phyloP scores from a whole-genome alignment of 176 grass and related monocot genomes.

The Urochloa ruziziensis region DNA sequence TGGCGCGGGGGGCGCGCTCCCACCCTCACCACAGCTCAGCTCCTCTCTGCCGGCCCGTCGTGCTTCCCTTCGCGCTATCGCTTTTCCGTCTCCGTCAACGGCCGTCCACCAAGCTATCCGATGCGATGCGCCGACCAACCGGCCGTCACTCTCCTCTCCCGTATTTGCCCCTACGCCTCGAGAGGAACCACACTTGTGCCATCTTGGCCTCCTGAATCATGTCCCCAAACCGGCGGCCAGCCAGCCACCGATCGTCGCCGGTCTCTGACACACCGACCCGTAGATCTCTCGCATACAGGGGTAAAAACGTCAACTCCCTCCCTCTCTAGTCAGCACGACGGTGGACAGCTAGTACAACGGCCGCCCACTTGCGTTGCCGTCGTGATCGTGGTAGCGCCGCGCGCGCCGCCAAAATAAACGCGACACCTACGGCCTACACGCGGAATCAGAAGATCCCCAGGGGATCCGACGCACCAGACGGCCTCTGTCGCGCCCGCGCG shows the following conservation, averaged over 20 bases:
- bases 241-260: background rate
- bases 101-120: too few species aligned
- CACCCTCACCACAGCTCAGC: background rate
- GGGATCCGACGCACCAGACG: constrained; percentile 3
- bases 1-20: constrained; percentile 20
- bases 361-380: background rate
- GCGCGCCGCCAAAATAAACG: constrained; percentile 25
- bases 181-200: background rate
- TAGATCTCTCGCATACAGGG: background rate
- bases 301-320: background rate
- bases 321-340: background rate
- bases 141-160: background rate
- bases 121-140: background rate
- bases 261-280: background rate
- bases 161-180: background rate
- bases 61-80: background rate
- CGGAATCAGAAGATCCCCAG: constrained; percentile 29
- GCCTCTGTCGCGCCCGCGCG: background rate
- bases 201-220: background rate
- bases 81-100: background rate
- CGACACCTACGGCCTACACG: background rate
- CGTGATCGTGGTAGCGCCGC: background rate
- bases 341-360: constrained; percentile 4
- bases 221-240: background rate
- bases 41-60: background rate